Evolutionary conservation across 2,329 filamentous ascomycete genomes (phyloP), one percentile per base, ranked within the genome.

Genomic region (Furcasterigmium sp.): DNA sequence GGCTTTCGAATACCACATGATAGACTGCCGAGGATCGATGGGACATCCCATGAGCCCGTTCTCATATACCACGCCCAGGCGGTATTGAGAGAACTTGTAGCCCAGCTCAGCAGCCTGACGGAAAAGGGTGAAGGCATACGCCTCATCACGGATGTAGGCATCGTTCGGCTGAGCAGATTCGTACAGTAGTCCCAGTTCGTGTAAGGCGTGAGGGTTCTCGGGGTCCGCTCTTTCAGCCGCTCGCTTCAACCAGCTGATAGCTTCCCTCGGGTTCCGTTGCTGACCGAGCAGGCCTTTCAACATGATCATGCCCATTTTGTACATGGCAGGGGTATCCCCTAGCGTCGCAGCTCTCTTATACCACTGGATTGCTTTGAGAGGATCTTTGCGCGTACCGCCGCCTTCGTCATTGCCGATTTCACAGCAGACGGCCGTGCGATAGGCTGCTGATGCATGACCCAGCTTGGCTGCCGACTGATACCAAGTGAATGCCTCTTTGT

Each of bases 291-390:
- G 73, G 10, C 91, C 93, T 64, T 97, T 97, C 43, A 97, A 78
- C 48, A 88, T 71, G 52, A 98, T 95, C 84, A 96, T 95, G 46
- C 93, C 93, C 65, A 97, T 82, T 66, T 98, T 98, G 71, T 96
- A 98, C 89, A 97, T 95, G 23, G 91, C 93, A 1, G 91, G 87
- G 2, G 86, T 85, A 57, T 98, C 91, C 3, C 93, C 91, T 3
- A 97, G 73, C 11, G 85, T 85, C 10, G 93, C 91, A 7, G 93
- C 90, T 35, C 91, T 86, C 61, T 91, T 90, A 65, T 98, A 98
- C 93, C 93, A 98, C 62, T 97, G 91, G 17, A 97, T 91, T 2
- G 93, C 91, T 66, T 97, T 97, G 51, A 91, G 67, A 1, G 89
- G 88, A 57, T 98, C 93, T 54, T 85, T 87, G 46, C 88, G 82